These are phyloP conservation scores for Rhizopus microsporus DNA, from an alignment of 371 early-diverging fungal genomes.

Conservation along the genomic window DNA sequence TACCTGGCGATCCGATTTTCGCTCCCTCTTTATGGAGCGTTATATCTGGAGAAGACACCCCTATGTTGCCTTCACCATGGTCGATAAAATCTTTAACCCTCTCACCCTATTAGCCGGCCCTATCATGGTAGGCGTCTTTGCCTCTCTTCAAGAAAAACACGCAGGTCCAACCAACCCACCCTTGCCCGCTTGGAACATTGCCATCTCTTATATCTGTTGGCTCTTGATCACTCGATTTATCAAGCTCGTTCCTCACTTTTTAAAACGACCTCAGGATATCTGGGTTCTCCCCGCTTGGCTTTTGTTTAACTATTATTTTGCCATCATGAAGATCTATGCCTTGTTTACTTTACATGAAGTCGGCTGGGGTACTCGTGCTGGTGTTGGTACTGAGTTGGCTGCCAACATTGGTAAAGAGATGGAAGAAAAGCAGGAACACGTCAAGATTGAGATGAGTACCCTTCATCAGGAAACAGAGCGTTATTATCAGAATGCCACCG, in stretches of 20 bases:
- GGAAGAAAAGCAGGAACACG: conserved; percentile 7
- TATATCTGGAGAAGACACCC: conserved; percentile 70
- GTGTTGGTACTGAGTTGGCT: conserved; percentile 46
- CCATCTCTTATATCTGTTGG: conserved; percentile 67
- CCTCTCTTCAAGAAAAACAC: conserved; percentile 29
- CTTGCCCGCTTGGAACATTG: conserved; percentile 60
- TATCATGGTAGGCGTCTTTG: conserved; percentile 53
- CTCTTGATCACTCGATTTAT: conserved; percentile 67
- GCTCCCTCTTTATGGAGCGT: conserved; percentile 66
- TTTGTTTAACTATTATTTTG: conserved; percentile 73
- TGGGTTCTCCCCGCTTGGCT: conserved; percentile 68
- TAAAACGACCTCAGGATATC: conserved; percentile 66
- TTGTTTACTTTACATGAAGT: conserved; percentile 71
- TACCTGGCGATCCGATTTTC: conserved; percentile 76
- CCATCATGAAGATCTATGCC: conserved; percentile 72
- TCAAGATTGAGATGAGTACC: conserved; percentile 40
- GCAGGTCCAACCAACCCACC: conserved; percentile 34
- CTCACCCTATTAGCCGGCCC: conserved; percentile 74
- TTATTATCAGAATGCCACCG: background rate
- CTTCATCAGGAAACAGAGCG: conserved; percentile 11
- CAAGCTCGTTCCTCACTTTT: conserved; percentile 71
- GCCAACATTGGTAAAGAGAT: conserved; percentile 37
- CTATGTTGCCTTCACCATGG: conserved; percentile 75
- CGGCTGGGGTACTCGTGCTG: conserved; percentile 76
- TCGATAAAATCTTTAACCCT: conserved; percentile 77